Evolutionary conservation across 2,329 filamentous ascomycete species (phyloP), one percentile per base, ranked within the genome.

Genomic region (Arthroderma sp.): DNA sequence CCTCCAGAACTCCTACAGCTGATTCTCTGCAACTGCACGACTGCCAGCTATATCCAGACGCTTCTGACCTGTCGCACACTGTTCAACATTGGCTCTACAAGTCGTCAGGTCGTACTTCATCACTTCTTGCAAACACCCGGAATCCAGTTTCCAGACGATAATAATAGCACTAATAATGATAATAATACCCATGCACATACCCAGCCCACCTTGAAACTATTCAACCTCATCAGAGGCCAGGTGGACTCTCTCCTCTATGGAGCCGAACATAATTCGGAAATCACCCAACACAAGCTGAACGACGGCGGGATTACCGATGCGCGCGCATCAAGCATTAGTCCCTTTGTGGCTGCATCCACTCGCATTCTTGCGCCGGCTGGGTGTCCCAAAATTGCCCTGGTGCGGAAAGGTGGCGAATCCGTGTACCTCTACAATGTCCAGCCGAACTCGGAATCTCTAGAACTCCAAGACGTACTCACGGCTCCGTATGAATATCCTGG

Each of bases 1-100:
- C 65, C 65, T 5, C 47, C 55, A 74, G 64, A 68, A 52, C 51
- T 68, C 31, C 55, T 68, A 27, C 60, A 63, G 47, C 57, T 61
- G 31, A 50, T 69, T 38, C 51, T 68, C 28, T 50, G 55, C 32
- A 49, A 56, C 36, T 58, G 56, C 41, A 58, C 55, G 3, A 60
- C 61, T 5, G 51, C 60, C 15, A 54, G 56, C 28, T 68, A 62
- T 45, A 46, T 68, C 38, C 62, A 68, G 45, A 50, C 57, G 5
- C 60, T 62, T 10, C 55, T 59, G 11, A 53, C 60, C 34, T 66
- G 62, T 48, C 60, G 52, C n/a, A 50, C 52, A 34, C 52, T 68
- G 8, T 59, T 61, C 49, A 47, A 52, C 5, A 54, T 66, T 38
- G 63, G 64, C 6, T 56, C 53, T 1, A 53, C 45, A 33, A 61